Conservation (phyloP, 1,284 basidiomycete genomes). For the Naganishia cerealis region DNA sequence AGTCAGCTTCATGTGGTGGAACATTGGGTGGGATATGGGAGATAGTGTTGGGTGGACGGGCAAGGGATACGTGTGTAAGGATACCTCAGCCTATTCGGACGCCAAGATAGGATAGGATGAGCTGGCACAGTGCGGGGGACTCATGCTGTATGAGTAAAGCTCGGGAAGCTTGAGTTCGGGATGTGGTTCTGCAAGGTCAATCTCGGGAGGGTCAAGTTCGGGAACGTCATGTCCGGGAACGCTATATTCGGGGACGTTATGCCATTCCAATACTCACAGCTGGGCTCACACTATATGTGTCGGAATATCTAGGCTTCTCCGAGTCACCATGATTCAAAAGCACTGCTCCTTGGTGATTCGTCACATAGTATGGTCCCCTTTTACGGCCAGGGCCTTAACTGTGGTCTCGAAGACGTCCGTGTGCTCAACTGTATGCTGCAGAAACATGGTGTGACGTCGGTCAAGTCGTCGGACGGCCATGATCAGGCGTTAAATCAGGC, state of each 20-base stretch:
- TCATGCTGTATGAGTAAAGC: neutral
- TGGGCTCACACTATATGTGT: neutral
- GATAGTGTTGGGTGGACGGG: neutral
- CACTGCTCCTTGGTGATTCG: constrained; percentile 85
- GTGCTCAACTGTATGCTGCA: constrained; percentile 76
- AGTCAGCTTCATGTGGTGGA: neutral
- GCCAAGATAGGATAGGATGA: neutral
- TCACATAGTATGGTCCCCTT: constrained; percentile 94
- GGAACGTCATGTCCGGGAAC: no score
- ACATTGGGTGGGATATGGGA: neutral
- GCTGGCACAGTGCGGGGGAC: neutral
- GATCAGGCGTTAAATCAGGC: constrained; percentile 64
- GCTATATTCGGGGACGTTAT: no score
- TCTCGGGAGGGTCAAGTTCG: no score
- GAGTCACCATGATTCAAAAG: constrained; percentile 86
- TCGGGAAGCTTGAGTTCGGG: no score
- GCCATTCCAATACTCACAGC: neutral
- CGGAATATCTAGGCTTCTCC: constrained; percentile 65
- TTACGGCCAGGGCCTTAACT: constrained; percentile 97
- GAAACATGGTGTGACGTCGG: constrained; percentile 63
- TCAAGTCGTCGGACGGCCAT: constrained; percentile 43
- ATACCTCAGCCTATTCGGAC: constrained; percentile 4
- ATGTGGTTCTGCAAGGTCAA: no score
- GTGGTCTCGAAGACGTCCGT: constrained; percentile 94
- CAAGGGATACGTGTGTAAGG: constrained; percentile 17